These are phyloP conservation scores for Coriolopsis trogii DNA, from an alignment of 1,284 basidiomycete species.

Conservation along the genomic window DNA sequence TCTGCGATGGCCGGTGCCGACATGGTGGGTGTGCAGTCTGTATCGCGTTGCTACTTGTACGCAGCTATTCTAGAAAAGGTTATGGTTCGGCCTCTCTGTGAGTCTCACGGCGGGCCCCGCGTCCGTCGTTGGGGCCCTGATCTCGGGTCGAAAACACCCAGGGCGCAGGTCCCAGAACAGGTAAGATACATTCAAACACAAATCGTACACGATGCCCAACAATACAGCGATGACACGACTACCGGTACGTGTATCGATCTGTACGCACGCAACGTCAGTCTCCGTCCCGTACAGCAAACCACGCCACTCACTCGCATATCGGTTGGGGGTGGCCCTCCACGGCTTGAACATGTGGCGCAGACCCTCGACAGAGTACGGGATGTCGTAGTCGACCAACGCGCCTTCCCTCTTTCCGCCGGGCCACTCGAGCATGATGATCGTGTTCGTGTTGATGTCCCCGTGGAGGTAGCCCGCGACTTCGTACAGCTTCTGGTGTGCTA, in stretches of 20 bases:
- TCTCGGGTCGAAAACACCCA: no score
- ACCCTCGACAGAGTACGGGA: constrained; percentile 2
- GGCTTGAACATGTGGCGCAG: background rate
- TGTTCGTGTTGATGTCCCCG: constrained; percentile 13
- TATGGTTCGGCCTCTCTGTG: no score
- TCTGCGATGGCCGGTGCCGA: background rate
- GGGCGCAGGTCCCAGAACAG: no score
- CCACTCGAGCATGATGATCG: constrained; percentile 9
- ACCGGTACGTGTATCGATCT: no score
- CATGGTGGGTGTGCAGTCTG: background rate
- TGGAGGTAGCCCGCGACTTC: constrained; percentile 1
- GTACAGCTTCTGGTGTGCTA: constrained; percentile 2
- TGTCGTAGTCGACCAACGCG: constrained; percentile 8
- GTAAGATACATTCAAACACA: no score
- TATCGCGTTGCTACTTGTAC: background rate
- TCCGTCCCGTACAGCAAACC: background rate
- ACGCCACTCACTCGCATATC: background rate
- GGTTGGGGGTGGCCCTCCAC: background rate
- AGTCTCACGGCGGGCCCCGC: no score
- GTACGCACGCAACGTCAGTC: no score
- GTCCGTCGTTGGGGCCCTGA: no score
- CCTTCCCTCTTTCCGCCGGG: background rate
- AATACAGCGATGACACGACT: no score
- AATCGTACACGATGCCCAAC: no score
- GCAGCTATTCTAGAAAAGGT: no score